Evolutionary conservation across 2,329 filamentous ascomycete species (phyloP), one percentile per base, ranked within the genome.

Genomic region (Phialemonium atrogriseum): DNA sequence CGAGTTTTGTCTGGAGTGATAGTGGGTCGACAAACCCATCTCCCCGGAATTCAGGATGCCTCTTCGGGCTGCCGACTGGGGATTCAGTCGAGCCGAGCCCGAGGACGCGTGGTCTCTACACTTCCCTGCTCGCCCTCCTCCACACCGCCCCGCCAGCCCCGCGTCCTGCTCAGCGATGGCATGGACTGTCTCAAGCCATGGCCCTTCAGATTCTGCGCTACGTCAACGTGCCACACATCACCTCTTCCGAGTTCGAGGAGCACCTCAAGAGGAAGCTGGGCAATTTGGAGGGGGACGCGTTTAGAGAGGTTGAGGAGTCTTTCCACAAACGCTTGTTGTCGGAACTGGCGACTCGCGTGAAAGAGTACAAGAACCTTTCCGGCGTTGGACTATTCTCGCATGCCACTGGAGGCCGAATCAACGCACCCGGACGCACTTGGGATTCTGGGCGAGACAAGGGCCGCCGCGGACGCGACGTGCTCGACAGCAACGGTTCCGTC

Each of bases 171-270:
- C 56, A 63, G 25, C 62, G 68, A 32, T 77, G 72, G 72, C 59
- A 64, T 39, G 56, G 58, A 4, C 63, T 76, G 38, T 64, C 64
- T 3, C 62, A 69, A 4, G 61, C 67, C 3, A 59, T 76, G 46
- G 70, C 71, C 2, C 55, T 76, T 9, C 68, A 77, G 51, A 73
- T 77, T 15, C 69, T 73, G 53, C 68, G 72, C n/a, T 68, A 59
- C 43, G 68, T 66, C 30, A 62, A 69, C 29, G 66, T 66, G 1
- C 67, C 70, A 1, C 52, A 56, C 19, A 59, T 66, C 14, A 60
- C 64, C 41, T 58, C 74, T 9, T 45, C 59, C 1, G 53, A 55
- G 2, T 64, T 74, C 20, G 70, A 75, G 43, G 54, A 59, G n/a
- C 65, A 63, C 44, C 56, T 74, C 9, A 54, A 57, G 5, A 53